These are phyloP conservation scores for Hawksworthiomyces lignivorus DNA, from an alignment of 2,329 filamentous ascomycete species.

Conservation along the genomic window DNA sequence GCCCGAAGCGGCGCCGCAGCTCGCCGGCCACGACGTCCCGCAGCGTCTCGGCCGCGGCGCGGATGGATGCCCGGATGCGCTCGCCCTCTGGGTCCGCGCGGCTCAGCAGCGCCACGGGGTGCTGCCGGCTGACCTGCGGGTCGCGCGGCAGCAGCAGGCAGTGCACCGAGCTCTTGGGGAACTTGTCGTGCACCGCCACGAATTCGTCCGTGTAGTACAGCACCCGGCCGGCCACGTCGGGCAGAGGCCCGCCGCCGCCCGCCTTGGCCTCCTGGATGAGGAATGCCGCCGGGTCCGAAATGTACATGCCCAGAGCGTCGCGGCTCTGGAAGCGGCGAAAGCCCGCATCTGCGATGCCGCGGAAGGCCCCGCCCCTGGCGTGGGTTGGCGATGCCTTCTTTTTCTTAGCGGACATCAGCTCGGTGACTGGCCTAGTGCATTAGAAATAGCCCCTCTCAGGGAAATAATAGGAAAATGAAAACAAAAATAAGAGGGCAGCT, in stretches of 20 bases:
- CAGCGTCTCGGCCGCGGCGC: constrained; percentile 52
- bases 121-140: constrained; percentile 47
- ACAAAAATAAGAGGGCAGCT: no score
- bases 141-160: constrained; percentile 80
- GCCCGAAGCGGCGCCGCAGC: constrained; percentile 61
- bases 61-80: constrained; percentile 59
- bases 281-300: constrained; percentile 52
- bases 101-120: constrained; percentile 63
- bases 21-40: constrained; percentile 63
- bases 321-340: constrained; percentile 32
- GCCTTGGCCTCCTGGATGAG: constrained; percentile 32
- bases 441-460: no score
- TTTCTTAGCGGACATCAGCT: constrained; percentile 44
- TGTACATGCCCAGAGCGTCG: constrained; percentile 60
- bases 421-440: constrained; percentile 32
- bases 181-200: constrained; percentile 74
- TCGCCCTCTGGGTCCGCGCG: constrained; percentile 39
- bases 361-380: constrained; percentile 13
- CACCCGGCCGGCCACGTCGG: constrained; percentile 36
- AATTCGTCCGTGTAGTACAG: constrained; percentile 62
- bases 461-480: no score
- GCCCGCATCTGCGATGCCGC: constrained; percentile 1
- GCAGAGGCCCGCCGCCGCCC: no score
- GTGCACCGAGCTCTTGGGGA: constrained; percentile 79
- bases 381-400: constrained; percentile 24